phyloP scores from a whole-genome alignment of 1,284 basidiomycete genomes.

The Exobasidium rhododendri region DNA sequence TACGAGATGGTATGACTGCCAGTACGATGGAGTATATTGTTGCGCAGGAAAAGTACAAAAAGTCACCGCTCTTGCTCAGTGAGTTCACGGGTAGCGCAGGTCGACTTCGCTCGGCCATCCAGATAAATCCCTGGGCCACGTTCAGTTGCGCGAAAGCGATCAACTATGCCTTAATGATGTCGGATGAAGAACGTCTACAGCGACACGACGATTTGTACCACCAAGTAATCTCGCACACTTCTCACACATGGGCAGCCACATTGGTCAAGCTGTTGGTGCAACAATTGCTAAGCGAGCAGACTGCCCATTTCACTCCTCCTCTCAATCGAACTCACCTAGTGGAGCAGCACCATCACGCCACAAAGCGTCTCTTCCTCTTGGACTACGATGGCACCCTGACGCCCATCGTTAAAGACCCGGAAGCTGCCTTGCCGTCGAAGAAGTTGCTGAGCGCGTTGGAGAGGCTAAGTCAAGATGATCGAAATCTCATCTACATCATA shows the following conservation, averaged over 20 bases:
- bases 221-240: slow-evolving; percentile 88
- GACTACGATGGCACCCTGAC: slow-evolving; percentile 98
- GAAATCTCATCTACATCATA: slow-evolving; percentile 93
- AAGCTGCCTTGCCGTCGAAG: slow-evolving; percentile 77
- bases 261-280: slow-evolving; percentile 83
- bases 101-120: slow-evolving; percentile 75
- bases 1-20: slow-evolving; percentile 98
- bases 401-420: slow-evolving; percentile 91
- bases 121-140: slow-evolving; percentile 71
- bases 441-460: slow-evolving; percentile 73
- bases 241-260: slow-evolving; percentile 89
- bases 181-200: slow-evolving; percentile 68
- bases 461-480: slow-evolving; percentile 71
- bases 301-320: slow-evolving; percentile 80
- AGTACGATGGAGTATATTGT: slow-evolving; percentile 93
- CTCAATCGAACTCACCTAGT: slow-evolving; percentile 69
- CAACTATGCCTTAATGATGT: slow-evolving; percentile 80
- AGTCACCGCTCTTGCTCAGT: slow-evolving; percentile 79
- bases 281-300: slow-evolving; percentile 75
- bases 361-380: slow-evolving; percentile 85
- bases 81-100: slow-evolving; percentile 97
- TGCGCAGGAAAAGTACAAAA: slow-evolving; percentile 74
- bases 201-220: slow-evolving; percentile 71
- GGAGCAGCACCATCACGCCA: slow-evolving; percentile 67
- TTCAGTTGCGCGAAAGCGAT: slow-evolving; percentile 92